phyloP scores from a whole-genome alignment of 345 rosid genomes.

The Citrus trifoliata region DNA sequence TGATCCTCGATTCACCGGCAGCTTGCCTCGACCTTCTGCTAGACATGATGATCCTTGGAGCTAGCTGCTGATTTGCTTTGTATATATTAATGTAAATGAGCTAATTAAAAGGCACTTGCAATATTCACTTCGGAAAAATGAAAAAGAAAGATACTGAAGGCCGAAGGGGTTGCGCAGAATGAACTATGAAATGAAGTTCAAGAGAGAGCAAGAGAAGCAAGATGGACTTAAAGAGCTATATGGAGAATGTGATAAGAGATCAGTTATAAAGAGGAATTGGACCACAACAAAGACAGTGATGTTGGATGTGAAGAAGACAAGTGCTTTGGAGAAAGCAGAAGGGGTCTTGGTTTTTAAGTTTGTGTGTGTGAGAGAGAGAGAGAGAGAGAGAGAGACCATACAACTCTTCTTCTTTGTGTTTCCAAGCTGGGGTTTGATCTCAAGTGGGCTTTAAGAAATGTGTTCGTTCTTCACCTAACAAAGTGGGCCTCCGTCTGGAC shows the following conservation, averaged over 20 bases:
- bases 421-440: conserved; percentile 53
- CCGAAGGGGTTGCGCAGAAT: no score
- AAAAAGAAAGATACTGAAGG: no score
- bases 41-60: conserved; percentile 45
- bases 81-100: no score
- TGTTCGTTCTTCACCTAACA: conserved; percentile 67
- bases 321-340: conserved; percentile 59
- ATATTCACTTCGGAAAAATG: no score
- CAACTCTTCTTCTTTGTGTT: conserved; percentile 24
- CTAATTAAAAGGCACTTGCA: no score
- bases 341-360: conserved; percentile 11
- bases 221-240: no score
- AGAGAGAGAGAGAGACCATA: conserved; percentile 3
- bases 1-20: conserved; percentile 62
- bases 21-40: conserved; percentile 89
- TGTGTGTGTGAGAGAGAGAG: neutral
- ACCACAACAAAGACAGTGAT: conserved; percentile 52
- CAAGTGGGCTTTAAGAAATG: conserved; percentile 54
- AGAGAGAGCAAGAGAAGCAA: no score
- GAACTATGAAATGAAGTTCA: no score
- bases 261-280: conserved; percentile 62
- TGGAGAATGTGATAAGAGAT: conserved; percentile 41
- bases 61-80: neutral
- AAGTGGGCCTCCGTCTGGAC: conserved; percentile 69
- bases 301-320: conserved; percentile 85